These are phyloP conservation scores for Juglanconis sp. DNA, from an alignment of 2,329 filamentous ascomycete species.

Conservation along the genomic window DNA sequence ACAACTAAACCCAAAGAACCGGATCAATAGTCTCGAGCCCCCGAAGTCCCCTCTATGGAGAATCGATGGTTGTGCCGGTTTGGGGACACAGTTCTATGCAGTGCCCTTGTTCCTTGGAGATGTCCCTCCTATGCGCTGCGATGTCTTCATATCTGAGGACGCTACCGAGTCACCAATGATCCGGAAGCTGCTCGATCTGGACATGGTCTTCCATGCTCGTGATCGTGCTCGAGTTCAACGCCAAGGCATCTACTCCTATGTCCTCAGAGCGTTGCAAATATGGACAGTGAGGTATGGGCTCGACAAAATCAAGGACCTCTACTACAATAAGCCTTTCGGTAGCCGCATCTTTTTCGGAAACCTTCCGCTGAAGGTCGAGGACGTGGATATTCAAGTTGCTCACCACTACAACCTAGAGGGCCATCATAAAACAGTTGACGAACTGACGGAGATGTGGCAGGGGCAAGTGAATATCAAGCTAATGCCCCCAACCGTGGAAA, in stretches of 20 bases:
- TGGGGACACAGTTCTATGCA: slow-evolving; percentile 57
- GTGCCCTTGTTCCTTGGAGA: slow-evolving; percentile 48
- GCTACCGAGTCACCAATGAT: slow-evolving; percentile 38
- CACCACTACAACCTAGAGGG: slow-evolving; percentile 52
- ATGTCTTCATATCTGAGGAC: slow-evolving; percentile 55
- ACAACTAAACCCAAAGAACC: slow-evolving; percentile 57
- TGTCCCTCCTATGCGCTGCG: slow-evolving; percentile 51
- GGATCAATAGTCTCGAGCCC: slow-evolving; percentile 53
- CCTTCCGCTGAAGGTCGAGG: slow-evolving; percentile 43
- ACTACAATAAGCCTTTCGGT: slow-evolving; percentile 52
- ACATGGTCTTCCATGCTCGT: slow-evolving; percentile 53
- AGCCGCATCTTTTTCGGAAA: slow-evolving; percentile 54
- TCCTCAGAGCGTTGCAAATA: slow-evolving; percentile 50
- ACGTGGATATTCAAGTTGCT: slow-evolving; percentile 45
- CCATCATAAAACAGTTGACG: slow-evolving; percentile 44
- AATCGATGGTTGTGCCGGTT: slow-evolving; percentile 55
- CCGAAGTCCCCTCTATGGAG: slow-evolving; percentile 48
- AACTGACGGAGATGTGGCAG: slow-evolving; percentile 43
- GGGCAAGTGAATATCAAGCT: slow-evolving; percentile 35
- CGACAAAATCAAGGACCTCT: slow-evolving; percentile 32
- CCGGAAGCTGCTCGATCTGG: slow-evolving; percentile 45
- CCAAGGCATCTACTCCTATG: slow-evolving; percentile 51
- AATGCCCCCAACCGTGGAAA: slow-evolving; percentile 46
- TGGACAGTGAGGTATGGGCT: slow-evolving; percentile 41
- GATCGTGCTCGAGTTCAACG: slow-evolving; percentile 44